These are phyloP conservation scores for Ustulina deusta DNA, from an alignment of 2,329 filamentous ascomycete species.

Conservation along the genomic window DNA sequence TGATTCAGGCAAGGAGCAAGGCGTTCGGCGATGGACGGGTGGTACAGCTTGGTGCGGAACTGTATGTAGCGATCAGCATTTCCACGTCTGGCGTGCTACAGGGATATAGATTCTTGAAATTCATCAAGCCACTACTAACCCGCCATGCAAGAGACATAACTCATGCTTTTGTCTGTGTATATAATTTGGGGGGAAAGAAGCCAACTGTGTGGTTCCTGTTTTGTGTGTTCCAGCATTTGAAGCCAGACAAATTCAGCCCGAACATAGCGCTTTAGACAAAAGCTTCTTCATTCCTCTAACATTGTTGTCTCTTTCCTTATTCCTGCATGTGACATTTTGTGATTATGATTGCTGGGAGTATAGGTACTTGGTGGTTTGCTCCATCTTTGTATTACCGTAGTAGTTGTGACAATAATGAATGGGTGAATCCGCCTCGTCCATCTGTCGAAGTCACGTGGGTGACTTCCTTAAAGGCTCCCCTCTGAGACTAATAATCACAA, in stretches of 20 bases:
- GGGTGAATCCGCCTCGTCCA: background rate
- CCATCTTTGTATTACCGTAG: too few species aligned
- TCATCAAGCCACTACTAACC: slow-evolving; percentile 36
- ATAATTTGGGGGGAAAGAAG: slow-evolving; percentile 38
- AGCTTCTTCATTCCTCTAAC: slow-evolving; percentile 31
- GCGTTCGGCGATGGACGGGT: slow-evolving; percentile 42
- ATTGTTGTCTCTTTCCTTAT: background rate
- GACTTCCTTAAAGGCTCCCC: background rate
- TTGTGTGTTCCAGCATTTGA: slow-evolving; percentile 36
- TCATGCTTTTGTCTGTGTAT: slow-evolving; percentile 42
- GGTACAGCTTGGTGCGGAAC: slow-evolving; percentile 28
- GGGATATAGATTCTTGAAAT: slow-evolving; percentile 36
- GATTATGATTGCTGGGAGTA: background rate
- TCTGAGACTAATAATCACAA: background rate
- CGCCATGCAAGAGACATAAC: slow-evolving; percentile 33
- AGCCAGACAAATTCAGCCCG: slow-evolving; percentile 34
- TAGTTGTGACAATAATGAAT: background rate
- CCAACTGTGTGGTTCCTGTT: slow-evolving; percentile 16
- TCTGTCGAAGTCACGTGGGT: background rate
- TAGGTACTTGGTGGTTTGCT: background rate
- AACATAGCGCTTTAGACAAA: slow-evolving; percentile 43
- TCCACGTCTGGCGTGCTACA: slow-evolving; percentile 36
- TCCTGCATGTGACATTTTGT: background rate
- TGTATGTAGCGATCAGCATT: slow-evolving; percentile 38
- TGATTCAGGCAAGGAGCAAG: slow-evolving; percentile 41